Evolutionary conservation across 345 rosid genomes (phyloP).

Genomic region (Barbarea vulgaris): DNA sequence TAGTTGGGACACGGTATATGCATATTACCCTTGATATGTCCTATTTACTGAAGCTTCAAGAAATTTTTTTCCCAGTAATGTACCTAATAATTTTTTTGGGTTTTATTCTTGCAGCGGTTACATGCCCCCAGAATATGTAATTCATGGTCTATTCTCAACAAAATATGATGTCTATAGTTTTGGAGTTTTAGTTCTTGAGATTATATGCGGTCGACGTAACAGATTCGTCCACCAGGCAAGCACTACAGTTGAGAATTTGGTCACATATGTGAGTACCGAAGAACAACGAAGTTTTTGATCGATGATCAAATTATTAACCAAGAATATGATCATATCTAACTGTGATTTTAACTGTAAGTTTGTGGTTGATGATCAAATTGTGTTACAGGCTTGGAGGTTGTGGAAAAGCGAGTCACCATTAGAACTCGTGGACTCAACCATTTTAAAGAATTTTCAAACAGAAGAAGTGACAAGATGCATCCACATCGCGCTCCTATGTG

Average conservation of each 20-base stretch:
- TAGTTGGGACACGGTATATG: constrained; percentile 22
- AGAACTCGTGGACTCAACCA: constrained; percentile 22
- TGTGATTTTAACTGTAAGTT: background rate
- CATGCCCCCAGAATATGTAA: constrained; percentile 31
- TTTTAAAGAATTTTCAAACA: background rate
- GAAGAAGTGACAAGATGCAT: constrained; percentile 34
- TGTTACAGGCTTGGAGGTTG: constrained; percentile 38
- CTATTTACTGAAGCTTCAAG: background rate
- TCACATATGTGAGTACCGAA: constrained; percentile 4
- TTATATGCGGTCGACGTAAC: constrained; percentile 7
- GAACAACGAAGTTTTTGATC: background rate
- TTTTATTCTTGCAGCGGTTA: constrained; percentile 8
- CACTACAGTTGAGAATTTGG: constrained; percentile 4
- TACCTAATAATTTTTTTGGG: background rate
- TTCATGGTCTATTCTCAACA: constrained; percentile 20
- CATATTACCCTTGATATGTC: background rate
- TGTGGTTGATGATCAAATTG: background rate
- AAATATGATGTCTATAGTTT: constrained; percentile 36
- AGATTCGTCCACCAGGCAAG: background rate
- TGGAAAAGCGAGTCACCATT: constrained; percentile 20
- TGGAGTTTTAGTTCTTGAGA: constrained; percentile 37
- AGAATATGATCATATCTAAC: background rate
- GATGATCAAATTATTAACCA: background rate
- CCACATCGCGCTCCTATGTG: constrained; percentile 32
- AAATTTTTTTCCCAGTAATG: no score